phyloP scores from a whole-genome alignment of 371 early-diverging fungal genomes.

The Rhizomucor miehei region DNA sequence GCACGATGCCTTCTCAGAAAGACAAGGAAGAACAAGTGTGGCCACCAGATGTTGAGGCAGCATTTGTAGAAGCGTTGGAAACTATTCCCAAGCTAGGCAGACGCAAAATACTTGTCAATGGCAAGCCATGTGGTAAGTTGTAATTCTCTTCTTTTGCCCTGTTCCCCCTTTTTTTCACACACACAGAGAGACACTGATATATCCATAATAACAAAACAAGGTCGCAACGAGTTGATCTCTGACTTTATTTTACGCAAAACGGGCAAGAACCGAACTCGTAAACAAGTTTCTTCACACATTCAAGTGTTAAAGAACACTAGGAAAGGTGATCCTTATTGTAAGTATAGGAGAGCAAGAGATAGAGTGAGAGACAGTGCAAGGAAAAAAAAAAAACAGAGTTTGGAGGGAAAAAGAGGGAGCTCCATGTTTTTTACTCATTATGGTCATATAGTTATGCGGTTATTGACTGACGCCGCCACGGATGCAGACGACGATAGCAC shows the following conservation, averaged over 20 bases:
- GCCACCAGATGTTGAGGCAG: slow-evolving; percentile 68
- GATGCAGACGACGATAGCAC: slow-evolving; percentile 28
- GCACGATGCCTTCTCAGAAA: slow-evolving; percentile 8
- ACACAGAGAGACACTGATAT: not conserved
- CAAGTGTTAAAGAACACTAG: slow-evolving; percentile 74
- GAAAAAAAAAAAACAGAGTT: too few species aligned
- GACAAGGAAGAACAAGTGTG: slow-evolving; percentile 59
- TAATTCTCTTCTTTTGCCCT: not conserved
- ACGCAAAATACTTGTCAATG: slow-evolving; percentile 57
- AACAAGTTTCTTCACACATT: slow-evolving; percentile 79
- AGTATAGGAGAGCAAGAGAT: slow-evolving; percentile 9
- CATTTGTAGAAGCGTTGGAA: slow-evolving; percentile 65
- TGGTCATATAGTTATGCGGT: slow-evolving; percentile 45
- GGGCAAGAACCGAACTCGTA: slow-evolving; percentile 60
- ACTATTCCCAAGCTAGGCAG: slow-evolving; percentile 58
- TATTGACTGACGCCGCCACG: slow-evolving; percentile 47
- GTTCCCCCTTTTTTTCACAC: not conserved
- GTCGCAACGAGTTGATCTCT: slow-evolving; percentile 77
- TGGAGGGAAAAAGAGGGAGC: too few species aligned
- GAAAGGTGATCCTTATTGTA: slow-evolving; percentile 61
- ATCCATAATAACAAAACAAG: slow-evolving; percentile 12
- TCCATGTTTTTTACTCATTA: not conserved
- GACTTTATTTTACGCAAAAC: slow-evolving; percentile 73
- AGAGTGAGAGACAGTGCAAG: too few species aligned
- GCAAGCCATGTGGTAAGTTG: slow-evolving; percentile 61